Conservation (phyloP, 2,329 filamentous ascomycete species). For the Diaporthe ilicicola region DNA sequence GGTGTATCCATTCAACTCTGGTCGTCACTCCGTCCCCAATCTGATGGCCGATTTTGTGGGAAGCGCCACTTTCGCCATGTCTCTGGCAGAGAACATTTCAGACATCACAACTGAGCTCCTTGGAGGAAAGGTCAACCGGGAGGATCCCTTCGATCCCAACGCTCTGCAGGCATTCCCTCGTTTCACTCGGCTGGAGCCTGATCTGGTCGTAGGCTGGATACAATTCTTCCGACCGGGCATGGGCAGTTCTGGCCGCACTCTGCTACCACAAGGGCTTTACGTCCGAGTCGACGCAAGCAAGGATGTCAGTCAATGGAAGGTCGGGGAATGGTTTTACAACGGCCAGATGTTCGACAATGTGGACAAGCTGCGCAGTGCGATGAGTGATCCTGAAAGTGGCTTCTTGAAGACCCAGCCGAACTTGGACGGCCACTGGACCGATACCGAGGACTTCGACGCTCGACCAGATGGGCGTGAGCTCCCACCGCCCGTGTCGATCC, state of each 20-base stretch:
- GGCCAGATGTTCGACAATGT: slow-evolving; percentile 23
- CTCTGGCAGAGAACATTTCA: slow-evolving; percentile 43
- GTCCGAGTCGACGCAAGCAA: slow-evolving; percentile 48
- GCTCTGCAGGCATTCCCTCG: slow-evolving; percentile 46
- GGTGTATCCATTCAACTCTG: slow-evolving; percentile 54
- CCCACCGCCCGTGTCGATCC: slow-evolving; percentile 45
- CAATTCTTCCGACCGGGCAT: slow-evolving; percentile 52
- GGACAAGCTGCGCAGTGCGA: slow-evolving; percentile 11
- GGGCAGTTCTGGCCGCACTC: slow-evolving; percentile 43
- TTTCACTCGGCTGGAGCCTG: slow-evolving; percentile 49
- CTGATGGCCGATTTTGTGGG: slow-evolving; percentile 46
- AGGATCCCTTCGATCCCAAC: slow-evolving; percentile 43
- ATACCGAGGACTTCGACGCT: slow-evolving; percentile 45
- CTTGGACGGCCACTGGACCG: slow-evolving; percentile 42
- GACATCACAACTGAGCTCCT: slow-evolving; percentile 54
- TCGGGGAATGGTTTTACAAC: slow-evolving; percentile 36
- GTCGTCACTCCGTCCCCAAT: slow-evolving; percentile 47
- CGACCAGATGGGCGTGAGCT: slow-evolving; percentile 36
- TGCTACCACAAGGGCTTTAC: slow-evolving; percentile 56
- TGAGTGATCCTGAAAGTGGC: not conserved
- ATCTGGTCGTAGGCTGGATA: slow-evolving; percentile 47
- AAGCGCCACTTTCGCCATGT: slow-evolving; percentile 43
- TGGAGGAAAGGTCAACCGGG: slow-evolving; percentile 43
- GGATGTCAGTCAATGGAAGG: slow-evolving; percentile 32
- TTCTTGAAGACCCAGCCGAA: slow-evolving; percentile 28